Evolutionary conservation across 1,139 yeast genomes (phyloP).

Genomic region (Yamadazyma kanchanaburiensis): DNA sequence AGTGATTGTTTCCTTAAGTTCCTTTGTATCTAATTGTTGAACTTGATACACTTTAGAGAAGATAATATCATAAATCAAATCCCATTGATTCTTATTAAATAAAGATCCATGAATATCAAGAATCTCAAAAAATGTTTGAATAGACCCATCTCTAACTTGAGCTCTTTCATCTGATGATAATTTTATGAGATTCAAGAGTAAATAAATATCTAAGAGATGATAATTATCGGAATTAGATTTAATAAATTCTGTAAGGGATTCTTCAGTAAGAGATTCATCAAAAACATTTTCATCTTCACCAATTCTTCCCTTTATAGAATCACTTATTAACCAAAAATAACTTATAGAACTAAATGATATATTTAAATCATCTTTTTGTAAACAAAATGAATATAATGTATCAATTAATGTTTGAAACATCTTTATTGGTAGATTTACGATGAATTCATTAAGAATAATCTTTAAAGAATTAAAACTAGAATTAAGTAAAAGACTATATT

Average conservation of each 20-base stretch:
- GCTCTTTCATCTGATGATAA: constrained; percentile 64
- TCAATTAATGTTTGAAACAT: constrained; percentile 66
- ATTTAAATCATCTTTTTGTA: constrained; percentile 70
- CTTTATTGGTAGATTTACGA: constrained; percentile 62
- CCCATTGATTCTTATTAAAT: constrained; percentile 50
- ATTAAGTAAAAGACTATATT: constrained; percentile 47
- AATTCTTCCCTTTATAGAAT: constrained; percentile 48
- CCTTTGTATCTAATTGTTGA: constrained; percentile 22
- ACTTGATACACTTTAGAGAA: constrained; percentile 29
- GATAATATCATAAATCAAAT: constrained; percentile 49
- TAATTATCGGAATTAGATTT: constrained; percentile 12
- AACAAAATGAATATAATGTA: constrained; percentile 66
- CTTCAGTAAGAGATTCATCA: constrained; percentile 7
- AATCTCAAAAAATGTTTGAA: constrained; percentile 83
- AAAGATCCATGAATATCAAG: constrained; percentile 71
- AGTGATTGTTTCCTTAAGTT: constrained; percentile 56
- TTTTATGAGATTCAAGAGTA: constrained; percentile 57
- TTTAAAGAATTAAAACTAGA: constrained; percentile 79
- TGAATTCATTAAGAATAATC: constrained; percentile 78
- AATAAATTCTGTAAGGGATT: constrained; percentile 6
- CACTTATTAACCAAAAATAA: constrained; percentile 89
- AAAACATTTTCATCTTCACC: constrained; percentile 7
- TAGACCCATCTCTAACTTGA: constrained; percentile 85
- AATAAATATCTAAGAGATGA: constrained; percentile 56
- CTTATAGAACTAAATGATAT: constrained; percentile 89